A percentile compares a stretch with the other conserved stretches of the same genome.
phyloP scores from a whole-genome alignment of 495 filamentous ascomycete species.

The Monascus purpureus region DNA sequence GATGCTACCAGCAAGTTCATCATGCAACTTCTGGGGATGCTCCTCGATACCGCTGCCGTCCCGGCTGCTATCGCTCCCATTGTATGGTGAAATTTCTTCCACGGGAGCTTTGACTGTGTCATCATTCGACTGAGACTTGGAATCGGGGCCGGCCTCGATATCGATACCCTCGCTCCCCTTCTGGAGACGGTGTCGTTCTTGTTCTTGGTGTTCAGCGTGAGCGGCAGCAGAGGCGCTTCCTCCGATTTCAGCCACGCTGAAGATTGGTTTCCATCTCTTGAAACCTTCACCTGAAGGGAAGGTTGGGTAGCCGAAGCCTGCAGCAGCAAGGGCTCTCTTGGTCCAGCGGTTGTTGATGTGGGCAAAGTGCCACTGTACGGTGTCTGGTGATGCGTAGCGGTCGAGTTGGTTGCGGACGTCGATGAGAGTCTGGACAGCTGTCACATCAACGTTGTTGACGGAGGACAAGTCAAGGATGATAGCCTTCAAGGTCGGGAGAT shows the following conservation, averaged over 20 bases:
- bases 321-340: conserved; percentile 82
- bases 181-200: conserved; percentile 36
- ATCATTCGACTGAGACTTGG: conserved; percentile 12
- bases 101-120: conserved; percentile 7
- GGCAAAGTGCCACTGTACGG: conserved; percentile 92
- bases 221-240: conserved; percentile 54
- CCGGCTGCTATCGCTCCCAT: conserved; percentile 15
- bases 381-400: conserved; percentile 65
- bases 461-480: conserved; percentile 91
- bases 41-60: conserved; percentile 7
- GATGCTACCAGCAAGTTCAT: conserved; percentile 30
- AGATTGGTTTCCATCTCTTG: conserved; percentile 87
- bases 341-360: conserved; percentile 96
- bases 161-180: conserved; percentile 6
- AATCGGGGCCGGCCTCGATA: conserved; percentile 27
- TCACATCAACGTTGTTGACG: conserved; percentile 93
- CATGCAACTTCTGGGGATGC: conserved; percentile 28
- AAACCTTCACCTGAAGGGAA: conserved; percentile 41
- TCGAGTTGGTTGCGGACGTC: conserved; percentile 97
- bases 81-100: background rate
- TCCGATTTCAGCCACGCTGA: conserved; percentile 82
- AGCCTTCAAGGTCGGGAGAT: conserved; percentile 69
- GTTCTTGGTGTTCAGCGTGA: conserved; percentile 43
- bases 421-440: conserved; percentile 87
- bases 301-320: conserved; percentile 82